phyloP scores from a whole-genome alignment of 306 rosid genomes.

The Fragaria ananassa region DNA sequence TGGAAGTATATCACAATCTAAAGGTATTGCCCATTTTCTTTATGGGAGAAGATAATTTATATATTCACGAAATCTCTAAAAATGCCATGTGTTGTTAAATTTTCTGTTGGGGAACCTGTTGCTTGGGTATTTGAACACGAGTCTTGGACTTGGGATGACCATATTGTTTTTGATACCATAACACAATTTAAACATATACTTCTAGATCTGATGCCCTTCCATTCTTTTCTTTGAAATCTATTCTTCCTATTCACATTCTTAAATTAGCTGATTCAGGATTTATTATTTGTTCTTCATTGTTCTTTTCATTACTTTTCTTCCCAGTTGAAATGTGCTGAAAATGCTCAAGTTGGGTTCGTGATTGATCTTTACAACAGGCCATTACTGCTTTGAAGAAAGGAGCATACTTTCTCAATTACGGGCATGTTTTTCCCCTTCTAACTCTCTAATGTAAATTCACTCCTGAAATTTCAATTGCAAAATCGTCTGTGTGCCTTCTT shows the following conservation, averaged over 20 bases:
- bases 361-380: conserved; percentile 56
- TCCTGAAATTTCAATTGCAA: conserved; percentile 19
- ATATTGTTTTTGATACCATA: background rate
- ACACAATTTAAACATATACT: conserved; percentile 8
- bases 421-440: conserved; percentile 84
- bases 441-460: conserved; percentile 80
- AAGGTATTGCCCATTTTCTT: conserved; percentile 51
- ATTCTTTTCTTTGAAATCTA: background rate
- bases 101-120: too few species aligned
- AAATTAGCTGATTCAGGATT: background rate
- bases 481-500: conserved; percentile 14
- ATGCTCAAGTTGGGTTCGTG: conserved; percentile 27
- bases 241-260: background rate
- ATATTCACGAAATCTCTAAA: background rate
- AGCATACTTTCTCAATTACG: conserved; percentile 87
- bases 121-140: too few species aligned
- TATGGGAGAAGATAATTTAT: background rate
- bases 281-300: background rate
- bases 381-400: conserved; percentile 95
- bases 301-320: conserved; percentile 1
- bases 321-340: conserved; percentile 18
- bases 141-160: background rate
- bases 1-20: conserved; percentile 93
- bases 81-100: too few species aligned
- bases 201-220: background rate